These are phyloP conservation scores for Russula ochroleuca DNA, from an alignment of 768 basidiomycete genomes.

Conservation along the genomic window DNA sequence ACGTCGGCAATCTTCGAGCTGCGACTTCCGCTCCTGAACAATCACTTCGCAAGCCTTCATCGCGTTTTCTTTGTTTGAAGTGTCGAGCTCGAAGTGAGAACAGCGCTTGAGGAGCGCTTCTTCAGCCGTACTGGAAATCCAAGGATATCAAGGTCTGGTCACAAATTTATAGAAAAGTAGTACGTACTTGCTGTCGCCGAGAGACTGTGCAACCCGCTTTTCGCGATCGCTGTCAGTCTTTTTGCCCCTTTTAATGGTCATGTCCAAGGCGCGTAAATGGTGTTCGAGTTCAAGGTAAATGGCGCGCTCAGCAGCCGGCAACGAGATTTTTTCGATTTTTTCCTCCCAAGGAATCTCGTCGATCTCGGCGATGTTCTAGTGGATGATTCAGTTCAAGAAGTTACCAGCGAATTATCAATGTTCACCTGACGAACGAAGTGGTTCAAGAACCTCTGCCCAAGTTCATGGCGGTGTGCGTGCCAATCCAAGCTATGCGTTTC, in stretches of 20 bases:
- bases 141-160: neutral
- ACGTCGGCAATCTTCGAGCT: conserved; percentile 71
- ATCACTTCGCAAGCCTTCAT: conserved; percentile 93
- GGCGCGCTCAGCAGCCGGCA: conserved; percentile 90
- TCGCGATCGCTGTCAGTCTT: conserved; percentile 76
- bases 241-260: conserved; percentile 67
- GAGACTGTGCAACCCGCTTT: conserved; percentile 76
- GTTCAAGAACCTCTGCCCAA: conserved; percentile 80
- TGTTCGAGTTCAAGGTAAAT: conserved; percentile 95
- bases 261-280: conserved; percentile 84
- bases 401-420: conserved; percentile 2
- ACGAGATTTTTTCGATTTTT: conserved; percentile 57
- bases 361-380: conserved; percentile 90
- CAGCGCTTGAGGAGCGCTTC: conserved; percentile 93
- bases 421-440: conserved; percentile 80
- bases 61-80: conserved; percentile 60
- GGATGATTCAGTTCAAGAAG: neutral
- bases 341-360: conserved; percentile 85
- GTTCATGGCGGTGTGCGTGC: conserved; percentile 80
- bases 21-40: conserved; percentile 71
- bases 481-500: conserved; percentile 89
- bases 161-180: conserved; percentile 1
- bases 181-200: conserved; percentile 70
- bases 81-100: conserved; percentile 88
- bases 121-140: conserved; percentile 62